Evolutionary conservation across 345 rosid species (phyloP).

Genomic region (Erysimum cheiranthoides): DNA sequence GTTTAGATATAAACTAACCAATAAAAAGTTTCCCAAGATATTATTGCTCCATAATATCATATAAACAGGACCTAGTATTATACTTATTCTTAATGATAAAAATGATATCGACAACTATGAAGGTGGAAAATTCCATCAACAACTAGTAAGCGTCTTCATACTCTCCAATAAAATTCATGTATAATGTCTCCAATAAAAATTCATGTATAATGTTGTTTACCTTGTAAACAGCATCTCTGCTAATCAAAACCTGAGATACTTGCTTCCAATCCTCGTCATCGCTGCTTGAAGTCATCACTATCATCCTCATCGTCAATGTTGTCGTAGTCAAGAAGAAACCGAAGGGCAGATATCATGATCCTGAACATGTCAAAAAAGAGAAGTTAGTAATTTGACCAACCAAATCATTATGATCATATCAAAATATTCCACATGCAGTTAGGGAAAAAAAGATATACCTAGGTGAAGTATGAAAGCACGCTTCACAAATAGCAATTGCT

Average conservation of each 20-base stretch:
- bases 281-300: slow-evolving; percentile 66
- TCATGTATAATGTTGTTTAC: slow-evolving; percentile 42
- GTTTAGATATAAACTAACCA: slow-evolving; percentile 17
- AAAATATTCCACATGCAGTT: slow-evolving; percentile 21
- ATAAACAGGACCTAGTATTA: slow-evolving; percentile 1
- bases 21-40: background rate
- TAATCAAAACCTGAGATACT: slow-evolving; percentile 55
- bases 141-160: background rate
- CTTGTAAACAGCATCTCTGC: slow-evolving; percentile 80
- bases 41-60: background rate
- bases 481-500: slow-evolving; percentile 87
- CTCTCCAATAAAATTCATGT: background rate
- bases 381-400: slow-evolving; percentile 3
- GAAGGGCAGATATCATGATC: slow-evolving; percentile 82
- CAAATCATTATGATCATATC: slow-evolving; percentile 1
- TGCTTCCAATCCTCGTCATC: slow-evolving; percentile 62
- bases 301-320: slow-evolving; percentile 72
- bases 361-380: slow-evolving; percentile 47
- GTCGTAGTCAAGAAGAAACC: slow-evolving; percentile 92
- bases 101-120: background rate
- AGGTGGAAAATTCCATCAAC: slow-evolving; percentile 6
- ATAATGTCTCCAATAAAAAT: too few relatives aligned
- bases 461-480: slow-evolving; percentile 85
- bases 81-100: background rate
- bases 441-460: slow-evolving; percentile 53